Evolutionary conservation across 257 asterid species (phyloP).

Genomic region (Rehmannia glutinosa): DNA sequence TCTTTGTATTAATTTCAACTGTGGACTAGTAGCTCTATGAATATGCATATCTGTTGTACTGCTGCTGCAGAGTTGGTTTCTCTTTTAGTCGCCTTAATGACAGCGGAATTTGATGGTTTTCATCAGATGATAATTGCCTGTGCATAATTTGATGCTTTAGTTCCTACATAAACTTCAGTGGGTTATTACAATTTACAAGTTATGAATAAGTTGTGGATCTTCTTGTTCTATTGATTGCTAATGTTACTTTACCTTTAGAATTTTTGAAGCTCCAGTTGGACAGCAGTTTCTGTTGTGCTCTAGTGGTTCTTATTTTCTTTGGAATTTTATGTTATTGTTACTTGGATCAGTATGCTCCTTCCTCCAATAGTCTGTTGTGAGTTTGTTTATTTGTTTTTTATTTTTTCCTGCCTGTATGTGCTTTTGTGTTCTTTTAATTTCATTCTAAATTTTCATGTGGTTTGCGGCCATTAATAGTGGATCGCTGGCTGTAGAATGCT

Average conservation of each 20-base stretch:
- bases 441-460: neutral
- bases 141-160: no score
- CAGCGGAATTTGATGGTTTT: no score
- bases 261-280: neutral
- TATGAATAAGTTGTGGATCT: no score
- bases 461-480: neutral
- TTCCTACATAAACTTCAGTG: no score
- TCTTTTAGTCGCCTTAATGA: no score
- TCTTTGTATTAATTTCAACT: no score
- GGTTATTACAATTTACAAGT: no score
- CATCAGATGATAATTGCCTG: no score
- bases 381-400: neutral
- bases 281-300: neutral
- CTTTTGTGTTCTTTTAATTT: neutral
- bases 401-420: neutral
- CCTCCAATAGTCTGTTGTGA: neutral
- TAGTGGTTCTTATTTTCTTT: constrained; percentile 1
- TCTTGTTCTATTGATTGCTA: neutral
- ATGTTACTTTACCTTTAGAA: no score
- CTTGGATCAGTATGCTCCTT: neutral
- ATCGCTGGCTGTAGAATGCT: constrained; percentile 4
- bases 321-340: constrained; percentile 4
- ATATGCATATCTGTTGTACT: no score
- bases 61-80: no score
- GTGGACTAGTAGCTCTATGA: no score